phyloP scores from a whole-genome alignment of 768 basidiomycete species.

The Russula brevipes region DNA sequence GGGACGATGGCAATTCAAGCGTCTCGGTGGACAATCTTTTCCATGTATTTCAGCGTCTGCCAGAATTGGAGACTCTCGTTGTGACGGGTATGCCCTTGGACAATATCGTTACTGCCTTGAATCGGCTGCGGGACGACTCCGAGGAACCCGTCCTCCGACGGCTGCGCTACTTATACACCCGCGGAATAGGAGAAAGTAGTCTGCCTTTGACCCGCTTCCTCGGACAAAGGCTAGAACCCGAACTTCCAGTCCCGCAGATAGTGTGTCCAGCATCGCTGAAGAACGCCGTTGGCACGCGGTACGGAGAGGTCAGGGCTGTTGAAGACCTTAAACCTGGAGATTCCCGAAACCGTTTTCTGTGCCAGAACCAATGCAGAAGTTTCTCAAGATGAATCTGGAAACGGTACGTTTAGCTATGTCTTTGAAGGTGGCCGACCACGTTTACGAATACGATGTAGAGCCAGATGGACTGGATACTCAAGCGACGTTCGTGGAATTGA shows the following conservation, averaged over 20 bases:
- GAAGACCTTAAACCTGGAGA: slow-evolving; percentile 17
- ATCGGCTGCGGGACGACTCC: slow-evolving; percentile 16
- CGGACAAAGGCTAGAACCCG: slow-evolving; percentile 20
- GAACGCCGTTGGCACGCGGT: slow-evolving; percentile 9
- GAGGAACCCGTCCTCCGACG: slow-evolving; percentile 8
- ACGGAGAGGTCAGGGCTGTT: slow-evolving; percentile 11
- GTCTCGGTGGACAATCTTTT: slow-evolving; percentile 13
- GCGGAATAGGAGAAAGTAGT: slow-evolving; percentile 14
- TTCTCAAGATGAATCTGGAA: slow-evolving; percentile 16
- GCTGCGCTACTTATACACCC: slow-evolving; percentile 13
- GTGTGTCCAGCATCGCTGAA: slow-evolving; percentile 14
- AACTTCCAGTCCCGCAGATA: slow-evolving; percentile 18
- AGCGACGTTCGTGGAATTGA: slow-evolving; percentile 17
- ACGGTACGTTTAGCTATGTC: background rate
- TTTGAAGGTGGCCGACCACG: no score
- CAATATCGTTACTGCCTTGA: slow-evolving; percentile 15
- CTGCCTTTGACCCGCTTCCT: slow-evolving; percentile 14
- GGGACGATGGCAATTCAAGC: slow-evolving; percentile 16
- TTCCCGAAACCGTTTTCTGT: slow-evolving; percentile 19
- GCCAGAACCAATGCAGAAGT: slow-evolving; percentile 14
- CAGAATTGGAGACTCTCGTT: slow-evolving; percentile 17
- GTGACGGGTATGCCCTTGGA: slow-evolving; percentile 19
- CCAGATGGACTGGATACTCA: slow-evolving; percentile 23
- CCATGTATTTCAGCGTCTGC: slow-evolving; percentile 15
- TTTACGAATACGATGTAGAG: slow-evolving; percentile 3